phyloP scores from a whole-genome alignment of 1,284 basidiomycete genomes.

The Melampsora americana region DNA sequence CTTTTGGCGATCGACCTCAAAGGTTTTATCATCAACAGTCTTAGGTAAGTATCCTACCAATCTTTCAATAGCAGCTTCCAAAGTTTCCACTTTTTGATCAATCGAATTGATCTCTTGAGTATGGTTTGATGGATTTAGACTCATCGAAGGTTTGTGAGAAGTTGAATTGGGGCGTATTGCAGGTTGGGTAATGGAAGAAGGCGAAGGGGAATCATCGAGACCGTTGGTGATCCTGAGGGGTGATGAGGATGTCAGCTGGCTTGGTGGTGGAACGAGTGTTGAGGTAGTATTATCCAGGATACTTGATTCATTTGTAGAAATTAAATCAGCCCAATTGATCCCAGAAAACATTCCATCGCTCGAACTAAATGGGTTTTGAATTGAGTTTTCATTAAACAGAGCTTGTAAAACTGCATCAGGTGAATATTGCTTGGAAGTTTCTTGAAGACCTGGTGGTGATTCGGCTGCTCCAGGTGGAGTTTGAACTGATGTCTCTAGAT shows the following conservation, averaged over 20 bases:
- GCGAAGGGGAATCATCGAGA: not conserved
- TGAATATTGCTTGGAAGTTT: not conserved
- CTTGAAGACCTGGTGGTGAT: not conserved
- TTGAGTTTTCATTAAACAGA: constrained; percentile 10
- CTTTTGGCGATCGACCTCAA: no score
- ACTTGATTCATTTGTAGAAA: constrained; percentile 4
- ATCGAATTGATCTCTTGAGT: constrained; percentile 2
- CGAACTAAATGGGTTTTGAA: constrained; percentile 4
- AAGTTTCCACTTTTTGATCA: constrained; percentile 10
- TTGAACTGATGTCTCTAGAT: constrained; percentile 21
- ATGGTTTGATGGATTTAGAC: not conserved
- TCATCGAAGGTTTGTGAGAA: not conserved
- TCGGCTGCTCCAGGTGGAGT: not conserved
- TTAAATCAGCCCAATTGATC: constrained; percentile 34
- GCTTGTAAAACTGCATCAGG: constrained; percentile 27
- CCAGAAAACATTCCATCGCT: constrained; percentile 11
- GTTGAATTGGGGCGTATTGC: not conserved
- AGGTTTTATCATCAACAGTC: constrained; percentile 2
- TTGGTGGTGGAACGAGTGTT: not conserved
- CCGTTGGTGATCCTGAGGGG: constrained; percentile 37
- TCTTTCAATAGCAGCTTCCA: constrained; percentile 32
- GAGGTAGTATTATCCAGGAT: not conserved
- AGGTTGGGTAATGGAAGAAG: not conserved
- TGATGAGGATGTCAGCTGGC: constrained; percentile 14
- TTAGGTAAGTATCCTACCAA: constrained; percentile 30